Base-by-base conservation (phyloP, 495 filamentous ascomycete species). In the Trichoderma gamsii region DNA sequence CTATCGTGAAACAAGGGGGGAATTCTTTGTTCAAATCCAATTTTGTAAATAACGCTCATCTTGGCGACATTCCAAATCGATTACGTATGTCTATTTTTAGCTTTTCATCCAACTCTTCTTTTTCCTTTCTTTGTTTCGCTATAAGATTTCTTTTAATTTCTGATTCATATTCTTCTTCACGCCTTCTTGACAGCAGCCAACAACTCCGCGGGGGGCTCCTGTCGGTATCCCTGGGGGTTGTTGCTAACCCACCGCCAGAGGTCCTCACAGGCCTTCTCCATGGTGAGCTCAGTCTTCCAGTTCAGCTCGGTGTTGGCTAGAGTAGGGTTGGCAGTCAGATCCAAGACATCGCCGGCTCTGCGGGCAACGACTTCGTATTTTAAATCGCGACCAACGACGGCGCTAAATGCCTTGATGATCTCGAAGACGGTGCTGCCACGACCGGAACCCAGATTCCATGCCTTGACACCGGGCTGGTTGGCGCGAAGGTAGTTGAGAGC, bases 361-460 rank as follows among this genome's bases (percentile, higher is more conserved):
- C 96, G 85, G 27, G 84, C 87, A 11, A 89, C 92, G 49, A 97
- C 90, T 74, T 97, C 84, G 80, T 97, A 98, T 38, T 91, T 87
- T 25, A 98, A 83, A 68, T 94, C 87, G 51, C 85, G 87, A 66
- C 95, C 94, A 35, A 97, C 92, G 41, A 92, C 91, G 44, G 85
- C 79, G 75, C 87, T 91, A 82, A 99, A 99, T 69, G 96, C 92
- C 67, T 91, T 90, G 85, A 99, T 89, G 86, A 99, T 99, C 74
- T 99, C 92, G 78, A 92, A 94, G 43, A 99, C 95, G 13, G 96
- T 98, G 78, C 89, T 93, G 69, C 95, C 95, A 73, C 88, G 90
- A 46, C 95, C 95, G n/a, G 93, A 97, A 27, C 95, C 95, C 68
- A 99, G 76, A 81, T 99, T 99, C 96, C 96, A 99, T 68, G 93